A percentile compares a stretch with the other conserved stretches of the same genome.
phyloP scores from a whole-genome alignment of 176 grass and related monocot genomes.

The Tuctoria greenei region DNA sequence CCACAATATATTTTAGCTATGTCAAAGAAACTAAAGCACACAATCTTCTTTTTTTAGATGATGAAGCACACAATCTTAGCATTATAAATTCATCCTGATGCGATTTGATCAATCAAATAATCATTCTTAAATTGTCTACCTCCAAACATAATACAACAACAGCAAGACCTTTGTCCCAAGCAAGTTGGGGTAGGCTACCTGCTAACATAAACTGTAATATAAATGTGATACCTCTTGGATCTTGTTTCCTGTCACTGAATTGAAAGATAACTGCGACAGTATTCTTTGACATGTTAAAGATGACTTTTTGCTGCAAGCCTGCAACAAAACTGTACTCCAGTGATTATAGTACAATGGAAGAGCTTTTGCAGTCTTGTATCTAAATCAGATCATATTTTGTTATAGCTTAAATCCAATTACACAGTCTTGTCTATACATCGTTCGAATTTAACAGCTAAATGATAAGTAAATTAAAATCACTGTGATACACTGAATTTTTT shows the following conservation, averaged over 20 bases:
- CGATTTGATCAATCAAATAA: constrained; percentile 2
- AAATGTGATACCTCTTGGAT: background rate
- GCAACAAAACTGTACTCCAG: background rate
- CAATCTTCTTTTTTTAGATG: too few species aligned
- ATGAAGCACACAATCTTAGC: background rate
- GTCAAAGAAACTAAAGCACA: background rate
- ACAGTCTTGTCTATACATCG: background rate
- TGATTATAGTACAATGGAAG: constrained; percentile 5
- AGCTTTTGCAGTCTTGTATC: constrained; percentile 7
- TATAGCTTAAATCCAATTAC: background rate
- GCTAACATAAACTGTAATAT: background rate
- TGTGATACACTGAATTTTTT: background rate
- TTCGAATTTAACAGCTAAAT: constrained; percentile 6
- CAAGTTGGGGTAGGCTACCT: background rate
- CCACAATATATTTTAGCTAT: background rate
- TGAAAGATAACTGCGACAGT: background rate
- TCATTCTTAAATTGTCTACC: background rate
- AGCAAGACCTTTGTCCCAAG: too few species aligned
- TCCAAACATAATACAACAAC: too few species aligned
- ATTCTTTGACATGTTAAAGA: constrained; percentile 17
- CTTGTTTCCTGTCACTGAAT: background rate
- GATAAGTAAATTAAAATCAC: background rate
- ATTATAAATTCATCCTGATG: background rate
- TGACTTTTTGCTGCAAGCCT: background rate
- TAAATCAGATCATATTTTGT: background rate